Percentiles rank a stretch among this genome's conserved stretches.
phyloP scores from a whole-genome alignment of 2,329 filamentous ascomycete species.

The Pseudogymnoascus sp. region DNA sequence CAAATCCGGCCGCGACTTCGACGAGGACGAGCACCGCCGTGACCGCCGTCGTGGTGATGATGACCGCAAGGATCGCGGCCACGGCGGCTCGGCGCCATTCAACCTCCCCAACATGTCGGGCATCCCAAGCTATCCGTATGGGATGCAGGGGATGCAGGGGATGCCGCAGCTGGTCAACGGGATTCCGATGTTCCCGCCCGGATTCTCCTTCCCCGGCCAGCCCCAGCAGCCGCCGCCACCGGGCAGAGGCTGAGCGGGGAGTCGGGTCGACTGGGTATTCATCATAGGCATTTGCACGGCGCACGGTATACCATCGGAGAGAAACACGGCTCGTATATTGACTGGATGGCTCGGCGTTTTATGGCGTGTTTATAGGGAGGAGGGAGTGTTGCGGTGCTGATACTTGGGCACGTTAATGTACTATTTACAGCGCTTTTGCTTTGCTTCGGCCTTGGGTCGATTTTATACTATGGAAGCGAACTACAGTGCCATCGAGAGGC shows the following conservation, averaged over 20 bases:
- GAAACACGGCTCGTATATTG: background rate
- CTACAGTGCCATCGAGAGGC: background rate
- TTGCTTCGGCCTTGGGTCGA: background rate
- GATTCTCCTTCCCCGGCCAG: constrained; percentile 33
- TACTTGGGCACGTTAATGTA: background rate
- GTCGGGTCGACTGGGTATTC: background rate
- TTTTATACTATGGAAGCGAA: background rate
- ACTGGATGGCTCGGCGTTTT: background rate
- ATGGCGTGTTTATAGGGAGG: background rate
- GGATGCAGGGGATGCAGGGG: constrained; percentile 13
- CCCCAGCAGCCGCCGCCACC: constrained; percentile 21
- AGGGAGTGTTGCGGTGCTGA: background rate
- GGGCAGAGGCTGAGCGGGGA: constrained; percentile 18
- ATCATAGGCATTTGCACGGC: constrained; percentile 3
- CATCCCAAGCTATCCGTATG: constrained; percentile 15
- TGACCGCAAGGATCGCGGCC: constrained; percentile 14
- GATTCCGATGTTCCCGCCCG: constrained; percentile 42
- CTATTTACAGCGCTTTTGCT: background rate
- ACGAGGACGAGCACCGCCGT: constrained; percentile 24
- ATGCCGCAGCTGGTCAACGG: constrained; percentile 37
- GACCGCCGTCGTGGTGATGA: constrained; percentile 14
- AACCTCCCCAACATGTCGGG: constrained; percentile 19
- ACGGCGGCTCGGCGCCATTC: constrained; percentile 13
- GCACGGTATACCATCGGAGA: constrained; percentile 3
- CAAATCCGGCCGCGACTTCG: constrained; percentile 39